A percentile compares a stretch with the other conserved stretches of the same genome.
Evolutionary conservation across 2,329 filamentous ascomycete genomes (phyloP).

Genomic region (Pseudofabraea citricarpa): DNA sequence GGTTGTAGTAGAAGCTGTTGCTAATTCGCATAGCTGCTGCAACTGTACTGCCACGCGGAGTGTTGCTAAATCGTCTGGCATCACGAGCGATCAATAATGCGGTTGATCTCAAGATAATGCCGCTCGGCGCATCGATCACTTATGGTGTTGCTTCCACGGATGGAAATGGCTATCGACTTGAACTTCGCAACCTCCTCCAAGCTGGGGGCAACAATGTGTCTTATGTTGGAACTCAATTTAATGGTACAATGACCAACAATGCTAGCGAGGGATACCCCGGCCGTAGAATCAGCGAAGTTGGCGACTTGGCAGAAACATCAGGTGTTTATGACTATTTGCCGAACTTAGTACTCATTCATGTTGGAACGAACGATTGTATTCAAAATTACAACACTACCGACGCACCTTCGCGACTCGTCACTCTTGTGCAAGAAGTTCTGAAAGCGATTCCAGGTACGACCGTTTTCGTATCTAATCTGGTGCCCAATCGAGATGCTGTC

Average conservation of each 20-base stretch:
- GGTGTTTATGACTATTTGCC: constrained; percentile 29
- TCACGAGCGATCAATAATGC: too few relatives aligned
- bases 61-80: too few relatives aligned
- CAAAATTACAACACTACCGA: constrained; percentile 27
- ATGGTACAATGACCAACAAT: constrained; percentile 35
- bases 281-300: constrained; percentile 35
- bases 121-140: constrained; percentile 39
- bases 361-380: constrained; percentile 39
- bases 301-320: constrained; percentile 24
- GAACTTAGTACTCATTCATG: constrained; percentile 37
- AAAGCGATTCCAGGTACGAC: constrained; percentile 26
- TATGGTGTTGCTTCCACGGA: constrained; percentile 31
- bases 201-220: constrained; percentile 26
- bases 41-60: too few relatives aligned
- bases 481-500: constrained; percentile 14
- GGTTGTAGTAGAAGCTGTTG: too few relatives aligned
- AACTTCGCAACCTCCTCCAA: constrained; percentile 22
- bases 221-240: constrained; percentile 35
- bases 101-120: constrained; percentile 28
- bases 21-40: too few relatives aligned
- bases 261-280: constrained; percentile 41
- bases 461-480: constrained; percentile 22
- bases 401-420: constrained; percentile 29
- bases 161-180: constrained; percentile 36
- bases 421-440: constrained; percentile 33